Base-by-base conservation (phyloP, 163 green algal species). In the Chlamydomonas reinhardtii region DNA sequence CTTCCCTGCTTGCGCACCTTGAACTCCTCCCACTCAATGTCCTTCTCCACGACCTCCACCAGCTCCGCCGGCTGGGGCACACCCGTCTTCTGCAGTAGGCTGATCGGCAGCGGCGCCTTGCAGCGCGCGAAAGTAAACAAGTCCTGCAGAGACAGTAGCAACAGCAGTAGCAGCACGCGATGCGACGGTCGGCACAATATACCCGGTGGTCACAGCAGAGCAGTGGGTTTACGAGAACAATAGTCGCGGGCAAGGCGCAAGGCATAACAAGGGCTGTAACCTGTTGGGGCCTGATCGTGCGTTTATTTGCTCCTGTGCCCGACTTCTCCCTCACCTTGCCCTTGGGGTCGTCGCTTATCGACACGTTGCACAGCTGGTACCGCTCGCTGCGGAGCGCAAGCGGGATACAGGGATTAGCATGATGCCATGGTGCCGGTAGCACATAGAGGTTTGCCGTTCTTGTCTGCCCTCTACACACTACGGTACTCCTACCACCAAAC, bases 21-120 rank as follows among this genome's bases (percentile, higher is more conserved):
- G n/a, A 98, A 91, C 29, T 98, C 94, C 83, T 98, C 94, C 96
- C 96, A 98, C 6, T 71, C 74, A 16, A 98, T 64, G 27, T 88
- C 75, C 29, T 90, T 71, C 3, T 97, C 82, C 59, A 97, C 43
- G 29, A 96, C 88, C 27, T 93, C 90, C 29, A 95, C 76, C 48
- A 95, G 73, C 25, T 86, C 72, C 11, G 81, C 85, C 0, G 96
- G 93, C 87, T 98, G 90, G 0, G 96, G 96, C 82, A 96, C 69
- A 9, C 96, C 96, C 56, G 91, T 64, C 61, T 69, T 80, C 15
- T 82, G 62, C 89, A 98, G 93, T 19, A 76, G 35, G 9, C 83
- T 69, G 68, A 94, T 81, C 0, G 95, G 89, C 89, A 97, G 83
- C 56, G 90, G 68, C 34, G 73, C 66, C 54, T 93, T 93, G 93